Conservation (phyloP, 768 basidiomycete species). For the Mrakia blollopis region DNA sequence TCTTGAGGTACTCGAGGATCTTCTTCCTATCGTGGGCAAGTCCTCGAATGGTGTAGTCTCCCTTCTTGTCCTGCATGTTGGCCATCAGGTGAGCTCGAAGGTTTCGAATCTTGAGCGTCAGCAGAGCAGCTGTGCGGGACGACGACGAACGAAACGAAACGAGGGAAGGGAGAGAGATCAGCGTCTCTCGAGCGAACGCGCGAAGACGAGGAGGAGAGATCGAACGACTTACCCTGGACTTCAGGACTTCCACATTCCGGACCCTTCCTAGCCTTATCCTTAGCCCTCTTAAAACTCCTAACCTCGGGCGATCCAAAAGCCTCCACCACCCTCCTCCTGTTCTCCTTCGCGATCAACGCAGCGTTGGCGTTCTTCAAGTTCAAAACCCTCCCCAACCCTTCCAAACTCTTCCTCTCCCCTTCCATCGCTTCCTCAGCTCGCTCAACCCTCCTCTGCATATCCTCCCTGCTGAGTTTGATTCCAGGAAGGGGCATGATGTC, state of each 20-base stretch:
- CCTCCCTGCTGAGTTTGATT: conserved; percentile 13
- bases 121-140: neutral
- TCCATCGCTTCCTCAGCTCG: conserved; percentile 16
- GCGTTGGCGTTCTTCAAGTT: conserved; percentile 23
- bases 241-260: conserved; percentile 28
- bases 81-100: conserved; percentile 21
- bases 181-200: neutral
- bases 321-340: conserved; percentile 17
- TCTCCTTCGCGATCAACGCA: conserved; percentile 20
- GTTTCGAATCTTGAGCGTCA: conserved; percentile 23
- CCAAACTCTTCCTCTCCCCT: conserved; percentile 17
- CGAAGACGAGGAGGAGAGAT: neutral
- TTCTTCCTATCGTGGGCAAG: conserved; percentile 16
- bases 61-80: conserved; percentile 23
- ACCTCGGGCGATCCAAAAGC: conserved; percentile 21
- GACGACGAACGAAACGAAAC: too few species aligned
- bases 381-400: conserved; percentile 24
- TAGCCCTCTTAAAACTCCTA: neutral
- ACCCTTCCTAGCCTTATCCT: neutral
- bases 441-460: neutral
- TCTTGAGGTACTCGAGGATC: conserved; percentile 30
- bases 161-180: neutral
- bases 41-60: neutral
- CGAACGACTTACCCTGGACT: conserved; percentile 32
- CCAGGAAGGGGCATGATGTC: conserved; percentile 5